Evolutionary conservation across 2,329 filamentous ascomycete genomes (phyloP).

Genomic region (Neurospora sp.): DNA sequence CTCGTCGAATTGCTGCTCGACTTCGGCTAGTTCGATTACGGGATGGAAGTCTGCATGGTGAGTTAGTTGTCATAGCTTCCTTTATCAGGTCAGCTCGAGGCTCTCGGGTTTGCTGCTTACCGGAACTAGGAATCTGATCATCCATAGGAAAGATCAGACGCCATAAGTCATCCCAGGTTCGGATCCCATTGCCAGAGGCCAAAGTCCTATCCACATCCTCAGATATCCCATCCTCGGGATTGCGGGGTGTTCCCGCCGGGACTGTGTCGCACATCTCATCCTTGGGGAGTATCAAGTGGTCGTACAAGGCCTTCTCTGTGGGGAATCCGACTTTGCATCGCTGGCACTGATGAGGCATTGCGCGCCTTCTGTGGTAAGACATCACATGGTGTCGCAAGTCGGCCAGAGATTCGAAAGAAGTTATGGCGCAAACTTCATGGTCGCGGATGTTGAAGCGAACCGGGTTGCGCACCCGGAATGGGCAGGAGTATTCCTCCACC

Average conservation of each 20-base stretch:
- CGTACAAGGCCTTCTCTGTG: constrained; percentile 1
- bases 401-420: constrained; percentile 31
- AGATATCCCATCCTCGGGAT: constrained; percentile 14
- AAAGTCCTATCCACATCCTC: constrained; percentile 4
- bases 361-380: constrained; percentile 4
- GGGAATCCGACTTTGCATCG: constrained; percentile 11
- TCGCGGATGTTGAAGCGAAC: constrained; percentile 35
- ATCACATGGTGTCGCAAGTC: constrained; percentile 23
- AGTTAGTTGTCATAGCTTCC: neutral
- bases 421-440: constrained; percentile 34
- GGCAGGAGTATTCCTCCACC: constrained; percentile 22
- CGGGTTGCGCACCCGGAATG: constrained; percentile 34
- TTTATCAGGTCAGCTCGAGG: too few relatives aligned
- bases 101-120: constrained; percentile 2
- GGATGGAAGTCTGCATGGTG: constrained; percentile 12
- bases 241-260: neutral
- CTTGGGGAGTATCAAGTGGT: constrained; percentile 13
- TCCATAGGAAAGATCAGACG: constrained; percentile 12
- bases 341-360: constrained; percentile 6
- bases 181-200: neutral
- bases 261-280: constrained; percentile 16
- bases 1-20: constrained; percentile 15
- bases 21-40: constrained; percentile 14
- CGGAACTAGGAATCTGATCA: constrained; percentile 9
- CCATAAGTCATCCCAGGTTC: constrained; percentile 14